Percentiles rank a stretch among this genome's conserved stretches.
Conservation (phyloP, 2,329 filamentous ascomycete genomes). For the Didymella glomerata region DNA sequence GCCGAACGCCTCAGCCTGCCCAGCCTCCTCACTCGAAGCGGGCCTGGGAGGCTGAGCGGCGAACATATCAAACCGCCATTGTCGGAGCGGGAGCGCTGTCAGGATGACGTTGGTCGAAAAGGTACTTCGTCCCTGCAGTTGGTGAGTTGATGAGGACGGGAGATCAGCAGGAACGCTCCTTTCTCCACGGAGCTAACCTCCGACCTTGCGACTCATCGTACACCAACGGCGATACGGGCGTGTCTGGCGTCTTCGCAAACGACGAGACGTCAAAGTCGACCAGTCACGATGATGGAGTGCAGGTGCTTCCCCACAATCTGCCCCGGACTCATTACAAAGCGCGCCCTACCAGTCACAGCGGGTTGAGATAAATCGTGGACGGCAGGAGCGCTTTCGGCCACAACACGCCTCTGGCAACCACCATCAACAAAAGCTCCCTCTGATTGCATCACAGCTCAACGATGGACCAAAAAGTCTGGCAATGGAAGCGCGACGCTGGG, state of each 20-base stretch:
- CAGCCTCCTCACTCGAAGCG: too few species aligned
- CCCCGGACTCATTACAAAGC: not conserved
- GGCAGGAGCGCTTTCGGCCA: not conserved
- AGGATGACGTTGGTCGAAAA: conserved; percentile 7
- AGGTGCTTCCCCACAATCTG: not conserved
- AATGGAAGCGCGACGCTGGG: conserved; percentile 37
- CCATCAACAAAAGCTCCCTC: not conserved
- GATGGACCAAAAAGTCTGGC: conserved; percentile 32
- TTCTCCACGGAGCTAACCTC: not conserved
- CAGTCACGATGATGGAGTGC: not conserved
- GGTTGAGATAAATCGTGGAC: not conserved
- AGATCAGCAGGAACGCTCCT: conserved; percentile 10
- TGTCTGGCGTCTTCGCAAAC: conserved; percentile 12
- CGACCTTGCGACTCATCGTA: not conserved
- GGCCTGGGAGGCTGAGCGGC: conserved; percentile 2
- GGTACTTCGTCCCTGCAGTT: conserved; percentile 2
- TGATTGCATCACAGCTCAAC: not conserved
- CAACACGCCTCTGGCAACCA: not conserved
- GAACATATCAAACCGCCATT: not conserved
- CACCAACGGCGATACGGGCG: conserved; percentile 9
- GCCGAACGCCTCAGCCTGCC: too few species aligned
- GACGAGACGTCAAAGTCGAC: not conserved
- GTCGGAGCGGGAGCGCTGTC: too few species aligned
- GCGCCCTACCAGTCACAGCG: conserved; percentile 1
- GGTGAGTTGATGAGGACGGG: not conserved